Evolutionary conservation across 495 filamentous ascomycete genomes (phyloP).

Genomic region (Massariosphaeria phaeospora): DNA sequence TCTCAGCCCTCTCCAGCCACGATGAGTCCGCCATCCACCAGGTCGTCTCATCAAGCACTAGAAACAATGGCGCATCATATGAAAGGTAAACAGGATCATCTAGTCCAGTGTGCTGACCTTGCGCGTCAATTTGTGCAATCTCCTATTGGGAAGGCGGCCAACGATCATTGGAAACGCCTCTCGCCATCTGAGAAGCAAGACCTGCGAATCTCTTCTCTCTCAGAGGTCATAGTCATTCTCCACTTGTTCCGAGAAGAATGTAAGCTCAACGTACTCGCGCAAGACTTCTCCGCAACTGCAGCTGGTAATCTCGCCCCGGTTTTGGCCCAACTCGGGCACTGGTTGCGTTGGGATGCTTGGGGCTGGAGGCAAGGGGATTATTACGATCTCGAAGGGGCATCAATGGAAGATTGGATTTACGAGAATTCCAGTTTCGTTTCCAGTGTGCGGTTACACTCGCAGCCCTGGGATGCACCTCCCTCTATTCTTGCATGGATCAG

Average conservation of each 20-base stretch:
- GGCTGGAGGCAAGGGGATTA: slow-evolving; percentile 49
- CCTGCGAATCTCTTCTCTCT: slow-evolving; percentile 55
- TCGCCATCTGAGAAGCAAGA: slow-evolving; percentile 44
- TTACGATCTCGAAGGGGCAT: slow-evolving; percentile 67
- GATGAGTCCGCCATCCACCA: slow-evolving; percentile 12
- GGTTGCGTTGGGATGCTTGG: slow-evolving; percentile 81
- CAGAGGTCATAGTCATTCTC: slow-evolving; percentile 67
- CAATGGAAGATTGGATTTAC: slow-evolving; percentile 56
- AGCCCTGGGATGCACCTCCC: slow-evolving; percentile 59
- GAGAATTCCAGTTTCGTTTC: slow-evolving; percentile 43
- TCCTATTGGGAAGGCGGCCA: slow-evolving; percentile 29
- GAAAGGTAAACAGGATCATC: slow-evolving; percentile 12
- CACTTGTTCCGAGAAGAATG: slow-evolving; percentile 85
- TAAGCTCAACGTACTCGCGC: slow-evolving; percentile 67
- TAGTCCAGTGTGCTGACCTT: slow-evolving; percentile 10
- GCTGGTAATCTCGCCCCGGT: slow-evolving; percentile 58
- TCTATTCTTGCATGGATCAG: slow-evolving; percentile 67
- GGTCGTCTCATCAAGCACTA: not conserved
- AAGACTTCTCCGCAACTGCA: slow-evolving; percentile 50
- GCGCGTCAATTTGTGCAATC: slow-evolving; percentile 27
- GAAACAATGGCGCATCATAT: slow-evolving; percentile 3
- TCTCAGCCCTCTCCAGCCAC: slow-evolving; percentile 9
- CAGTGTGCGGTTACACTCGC: slow-evolving; percentile 31
- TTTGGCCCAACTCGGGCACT: slow-evolving; percentile 72
- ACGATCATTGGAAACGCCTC: slow-evolving; percentile 31